Conservation (phyloP, 768 basidiomycete genomes). For the Russula griseocarnosa region DNA sequence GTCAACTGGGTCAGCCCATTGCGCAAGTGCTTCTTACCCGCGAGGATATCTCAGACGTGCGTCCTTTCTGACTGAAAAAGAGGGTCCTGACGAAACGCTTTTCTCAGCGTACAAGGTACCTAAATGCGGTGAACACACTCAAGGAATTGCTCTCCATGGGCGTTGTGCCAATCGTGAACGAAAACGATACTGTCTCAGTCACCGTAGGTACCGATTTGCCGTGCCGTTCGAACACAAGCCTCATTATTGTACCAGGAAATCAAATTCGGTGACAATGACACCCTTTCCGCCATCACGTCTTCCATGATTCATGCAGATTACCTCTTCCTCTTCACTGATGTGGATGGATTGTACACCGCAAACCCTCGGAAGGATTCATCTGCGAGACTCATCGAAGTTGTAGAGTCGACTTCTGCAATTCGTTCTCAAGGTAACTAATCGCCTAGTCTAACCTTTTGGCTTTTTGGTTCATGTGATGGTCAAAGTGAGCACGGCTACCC, state of each 20-base stretch:
- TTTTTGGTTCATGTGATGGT: not conserved
- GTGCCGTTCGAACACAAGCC: not conserved
- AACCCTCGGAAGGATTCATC: conserved; percentile 89
- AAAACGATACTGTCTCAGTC: conserved; percentile 97
- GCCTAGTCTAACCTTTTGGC: not conserved
- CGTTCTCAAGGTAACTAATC: conserved; percentile 63
- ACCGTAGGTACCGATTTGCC: conserved; percentile 56
- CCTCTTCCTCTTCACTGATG: conserved; percentile 93
- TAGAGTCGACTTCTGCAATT: conserved; percentile 77
- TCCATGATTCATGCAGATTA: conserved; percentile 99
- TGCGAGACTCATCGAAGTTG: conserved; percentile 76
- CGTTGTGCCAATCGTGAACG: conserved; percentile 96
- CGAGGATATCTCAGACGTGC: conserved; percentile 94
- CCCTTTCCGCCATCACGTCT: conserved; percentile 92
- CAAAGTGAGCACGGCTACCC: conserved; percentile 84
- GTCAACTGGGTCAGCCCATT: conserved; percentile 90
- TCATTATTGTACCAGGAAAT: conserved; percentile 68
- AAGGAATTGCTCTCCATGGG: conserved; percentile 89
- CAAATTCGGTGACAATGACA: conserved; percentile 99
- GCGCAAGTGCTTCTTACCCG: conserved; percentile 92
- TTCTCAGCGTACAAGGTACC: conserved; percentile 80
- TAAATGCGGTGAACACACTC: conserved; percentile 96
- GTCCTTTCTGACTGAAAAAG: conserved; percentile 29
- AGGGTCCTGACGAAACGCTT: not conserved
- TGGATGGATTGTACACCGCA: conserved; percentile 91